These are phyloP conservation scores for Fusarium chlamydosporum DNA, from an alignment of 2,329 filamentous ascomycete species.

Conservation along the genomic window DNA sequence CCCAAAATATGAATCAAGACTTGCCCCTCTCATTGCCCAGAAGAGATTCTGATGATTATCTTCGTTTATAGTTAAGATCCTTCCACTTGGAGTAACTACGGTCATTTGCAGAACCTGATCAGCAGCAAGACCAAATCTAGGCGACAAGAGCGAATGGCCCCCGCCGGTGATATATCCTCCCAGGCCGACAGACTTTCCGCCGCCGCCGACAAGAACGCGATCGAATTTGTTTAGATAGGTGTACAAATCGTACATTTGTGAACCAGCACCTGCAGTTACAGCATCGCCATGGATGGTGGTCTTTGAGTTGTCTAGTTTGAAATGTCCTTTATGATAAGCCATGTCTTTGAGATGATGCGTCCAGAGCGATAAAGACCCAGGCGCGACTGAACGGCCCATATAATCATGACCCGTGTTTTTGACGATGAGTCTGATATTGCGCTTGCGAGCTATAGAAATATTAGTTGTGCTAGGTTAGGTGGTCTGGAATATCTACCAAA, in stretches of 20 bases:
- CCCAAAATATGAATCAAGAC: constrained; percentile 31
- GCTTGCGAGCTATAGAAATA: constrained; percentile 53
- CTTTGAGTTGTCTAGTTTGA: constrained; percentile 60
- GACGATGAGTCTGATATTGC: constrained; percentile 60
- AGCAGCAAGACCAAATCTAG: constrained; percentile 70
- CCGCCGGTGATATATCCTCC: constrained; percentile 74
- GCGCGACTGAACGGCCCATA: constrained; percentile 61
- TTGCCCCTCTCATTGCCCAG: constrained; percentile 73
- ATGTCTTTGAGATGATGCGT: constrained; percentile 62
- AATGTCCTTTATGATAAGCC: constrained; percentile 56
- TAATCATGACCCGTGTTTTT: constrained; percentile 62
- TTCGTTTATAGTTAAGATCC: constrained; percentile 65
- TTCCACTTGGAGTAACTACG: constrained; percentile 67
- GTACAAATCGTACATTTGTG: constrained; percentile 66
- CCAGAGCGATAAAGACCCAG: constrained; percentile 69
- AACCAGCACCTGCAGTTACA: constrained; percentile 67
- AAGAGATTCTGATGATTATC: constrained; percentile 70
- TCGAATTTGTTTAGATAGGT: constrained; percentile 60
- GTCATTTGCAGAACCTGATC: constrained; percentile 73
- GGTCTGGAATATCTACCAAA: constrained; percentile 56
- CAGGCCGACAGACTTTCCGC: constrained; percentile 68
- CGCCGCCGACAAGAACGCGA: constrained; percentile 68
- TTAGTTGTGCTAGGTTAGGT: background rate
- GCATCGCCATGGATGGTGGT: constrained; percentile 62
- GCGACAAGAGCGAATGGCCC: constrained; percentile 69